Base-by-base conservation (phyloP, 352 stramenopile species). In the Phytopythium litorale region DNA sequence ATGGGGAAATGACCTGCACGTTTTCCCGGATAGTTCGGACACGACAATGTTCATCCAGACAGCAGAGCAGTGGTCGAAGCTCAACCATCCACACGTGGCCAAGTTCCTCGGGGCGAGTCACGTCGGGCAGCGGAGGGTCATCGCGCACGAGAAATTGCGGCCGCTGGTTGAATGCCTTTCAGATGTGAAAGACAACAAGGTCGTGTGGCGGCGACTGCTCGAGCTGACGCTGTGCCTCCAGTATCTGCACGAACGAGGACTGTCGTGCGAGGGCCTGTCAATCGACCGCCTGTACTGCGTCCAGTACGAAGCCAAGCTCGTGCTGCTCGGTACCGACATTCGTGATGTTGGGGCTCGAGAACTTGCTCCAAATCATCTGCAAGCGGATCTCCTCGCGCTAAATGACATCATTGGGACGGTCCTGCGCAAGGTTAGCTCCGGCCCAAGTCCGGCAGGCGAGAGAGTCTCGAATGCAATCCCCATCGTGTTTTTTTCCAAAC, bases 51-150 rank as follows among this genome's bases (percentile, higher is more conserved):
- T 48, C 12, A 33, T 58, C 37, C 7, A 45, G 9, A 23, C 33
- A 7, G 37, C 37, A 0, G 23, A n/a, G 11, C 49, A 2, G n/a
- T 58, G 35, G 53, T 28, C 53, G 35, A 40, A 18, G 1, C 50
- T 56, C 6, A 56, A 56, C 21, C 50, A 56, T 16, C 50, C 50
- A 7, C 32, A 56, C 16, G 16, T 58, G 21, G 53, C 37, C 53
- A 58, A 58, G 53, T 58, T 58, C 53, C 33, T 58, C 13, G 53
- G 53, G 16, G 53, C 53, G 19, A 35, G 28, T 19, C 49, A 55
- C 11, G 30, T 55, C 12, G 49, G 49, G 5, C 6, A 7, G 12
- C 3, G 16, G 37, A 15, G 13, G 38, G 23, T 58, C 37, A 33
- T 58, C 33, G 35, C n/a, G 2, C 53, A 49, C 11, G 53, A 58